Percentiles rank a stretch among this genome's conserved stretches.
Conservation (phyloP, 2,329 filamentous ascomycete genomes). For the Sclerotinia spermophila region DNA sequence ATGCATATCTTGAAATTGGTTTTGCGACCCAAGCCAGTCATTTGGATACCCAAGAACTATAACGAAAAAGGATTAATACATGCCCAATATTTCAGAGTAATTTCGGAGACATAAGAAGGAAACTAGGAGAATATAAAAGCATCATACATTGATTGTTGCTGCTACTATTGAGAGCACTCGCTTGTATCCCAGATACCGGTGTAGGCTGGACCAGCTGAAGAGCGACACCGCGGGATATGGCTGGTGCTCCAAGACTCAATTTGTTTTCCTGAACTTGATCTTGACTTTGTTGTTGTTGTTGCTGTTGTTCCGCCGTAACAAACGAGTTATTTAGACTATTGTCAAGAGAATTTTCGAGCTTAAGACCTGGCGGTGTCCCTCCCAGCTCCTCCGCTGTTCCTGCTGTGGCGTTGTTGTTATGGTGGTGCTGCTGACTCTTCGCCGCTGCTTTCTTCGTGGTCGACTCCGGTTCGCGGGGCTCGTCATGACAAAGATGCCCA, state of each 20-base stretch:
- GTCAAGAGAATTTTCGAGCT: conserved; percentile 43
- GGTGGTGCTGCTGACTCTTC: conserved; percentile 57
- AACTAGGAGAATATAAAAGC: conserved; percentile 10
- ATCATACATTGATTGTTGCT: conserved; percentile 71
- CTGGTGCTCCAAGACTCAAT: conserved; percentile 39
- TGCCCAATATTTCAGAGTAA: conserved; percentile 23
- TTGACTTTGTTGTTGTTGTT: conserved; percentile 43
- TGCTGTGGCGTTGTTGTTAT: conserved; percentile 48
- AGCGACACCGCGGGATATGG: conserved; percentile 47
- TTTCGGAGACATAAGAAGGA: conserved; percentile 30
- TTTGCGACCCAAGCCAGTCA: conserved; percentile 71
- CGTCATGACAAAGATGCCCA: conserved; percentile 96
- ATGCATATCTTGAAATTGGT: conserved; percentile 90
- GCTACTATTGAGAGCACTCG: conserved; percentile 56
- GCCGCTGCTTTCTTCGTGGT: conserved; percentile 58
- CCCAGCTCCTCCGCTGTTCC: conserved; percentile 54
- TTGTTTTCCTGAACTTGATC: conserved; percentile 44
- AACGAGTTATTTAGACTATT: conserved; percentile 53
- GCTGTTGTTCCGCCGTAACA: conserved; percentile 27
- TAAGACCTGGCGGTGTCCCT: conserved; percentile 50
- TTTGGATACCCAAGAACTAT: conserved; percentile 75
- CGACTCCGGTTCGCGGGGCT: conserved; percentile 77
- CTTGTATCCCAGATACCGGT: conserved; percentile 63
- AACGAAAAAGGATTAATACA: conserved; percentile 44
- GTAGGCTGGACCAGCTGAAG: conserved; percentile 71